These are phyloP conservation scores for Saccharomycopsis sp. DNA, from an alignment of 805 yeast species.

Conservation along the genomic window DNA sequence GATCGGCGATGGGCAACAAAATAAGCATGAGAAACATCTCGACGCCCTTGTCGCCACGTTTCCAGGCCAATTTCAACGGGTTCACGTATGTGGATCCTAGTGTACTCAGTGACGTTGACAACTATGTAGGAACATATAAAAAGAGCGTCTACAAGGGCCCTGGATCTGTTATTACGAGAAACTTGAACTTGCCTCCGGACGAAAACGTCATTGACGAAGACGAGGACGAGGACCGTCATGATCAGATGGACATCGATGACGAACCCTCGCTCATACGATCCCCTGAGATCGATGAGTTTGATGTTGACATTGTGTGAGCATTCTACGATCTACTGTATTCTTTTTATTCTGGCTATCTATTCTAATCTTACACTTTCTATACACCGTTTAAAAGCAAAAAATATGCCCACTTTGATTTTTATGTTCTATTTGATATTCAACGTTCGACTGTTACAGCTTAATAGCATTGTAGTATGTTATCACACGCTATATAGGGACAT, in stretches of 20 bases:
- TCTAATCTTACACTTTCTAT: no score
- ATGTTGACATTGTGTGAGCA: conserved; percentile 17
- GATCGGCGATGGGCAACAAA: conserved; percentile 52
- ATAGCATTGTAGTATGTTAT: no score
- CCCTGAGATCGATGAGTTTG: conserved; percentile 20
- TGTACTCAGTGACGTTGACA: conserved; percentile 67
- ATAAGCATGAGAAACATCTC: conserved; percentile 8
- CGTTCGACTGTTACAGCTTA: no score
- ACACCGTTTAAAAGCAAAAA: no score
- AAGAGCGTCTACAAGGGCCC: conserved; percentile 38
- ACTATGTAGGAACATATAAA: conserved; percentile 40
- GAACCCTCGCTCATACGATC: conserved; percentile 11
- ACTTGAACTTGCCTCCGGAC: conserved; percentile 74
- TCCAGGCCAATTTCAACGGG: conserved; percentile 95
- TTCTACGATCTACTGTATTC: no score
- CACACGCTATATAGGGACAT: no score
- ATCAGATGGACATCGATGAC: conserved; percentile 26
- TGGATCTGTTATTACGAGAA: conserved; percentile 55
- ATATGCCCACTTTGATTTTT: no score
- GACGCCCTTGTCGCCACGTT: conserved; percentile 88
- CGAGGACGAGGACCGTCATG: conserved; percentile 44
- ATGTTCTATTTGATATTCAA: no score
- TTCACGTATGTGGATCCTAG: conserved; percentile 95
- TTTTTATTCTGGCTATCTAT: no score
- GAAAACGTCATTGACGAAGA: conserved; percentile 79